phyloP scores from a whole-genome alignment of 1,284 basidiomycete genomes.

The Gyrodon tennesseensis region DNA sequence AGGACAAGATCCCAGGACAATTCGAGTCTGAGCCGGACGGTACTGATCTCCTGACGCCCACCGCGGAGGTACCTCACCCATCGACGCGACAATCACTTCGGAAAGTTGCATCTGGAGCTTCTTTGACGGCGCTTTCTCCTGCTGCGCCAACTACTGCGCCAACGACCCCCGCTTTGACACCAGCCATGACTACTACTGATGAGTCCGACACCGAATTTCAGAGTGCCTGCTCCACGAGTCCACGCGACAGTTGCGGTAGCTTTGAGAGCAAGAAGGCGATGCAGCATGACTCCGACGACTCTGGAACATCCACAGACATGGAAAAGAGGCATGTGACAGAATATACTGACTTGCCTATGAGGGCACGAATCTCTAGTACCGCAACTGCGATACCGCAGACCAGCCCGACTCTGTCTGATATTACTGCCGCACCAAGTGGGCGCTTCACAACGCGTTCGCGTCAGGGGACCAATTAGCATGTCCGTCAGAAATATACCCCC shows the following conservation, averaged over 20 bases:
- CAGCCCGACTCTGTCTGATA: slow-evolving; percentile 48
- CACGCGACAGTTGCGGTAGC: slow-evolving; percentile 61
- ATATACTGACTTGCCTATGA: slow-evolving; percentile 40
- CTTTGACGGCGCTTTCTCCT: slow-evolving; percentile 44
- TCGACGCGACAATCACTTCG: slow-evolving; percentile 35
- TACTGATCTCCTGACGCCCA: slow-evolving; percentile 37
- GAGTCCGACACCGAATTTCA: slow-evolving; percentile 83
- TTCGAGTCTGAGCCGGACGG: slow-evolving; percentile 37
- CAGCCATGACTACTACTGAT: slow-evolving; percentile 53
- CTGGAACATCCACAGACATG: slow-evolving; percentile 41
- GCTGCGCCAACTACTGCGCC: slow-evolving; percentile 39
- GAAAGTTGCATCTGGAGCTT: slow-evolving; percentile 45
- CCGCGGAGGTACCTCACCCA: slow-evolving; percentile 28
- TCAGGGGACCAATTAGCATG: slow-evolving; percentile 29
- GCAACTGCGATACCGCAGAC: slow-evolving; percentile 47
- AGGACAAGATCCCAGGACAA: slow-evolving; percentile 36
- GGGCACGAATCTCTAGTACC: slow-evolving; percentile 52
- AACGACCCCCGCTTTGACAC: slow-evolving; percentile 49
- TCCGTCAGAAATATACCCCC: slow-evolving; percentile 37
- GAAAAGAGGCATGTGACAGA: slow-evolving; percentile 41
- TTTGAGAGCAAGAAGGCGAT: slow-evolving; percentile 39
- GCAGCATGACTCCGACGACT: slow-evolving; percentile 42
- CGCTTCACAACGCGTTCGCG: slow-evolving; percentile 35
- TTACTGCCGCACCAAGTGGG: slow-evolving; percentile 42
- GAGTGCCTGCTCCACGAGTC: slow-evolving; percentile 75